A percentile compares a stretch with the other conserved stretches of the same genome.
These are phyloP conservation scores for Saccharomycopsis sp. DNA, from an alignment of 805 yeast genomes.

Conservation along the genomic window DNA sequence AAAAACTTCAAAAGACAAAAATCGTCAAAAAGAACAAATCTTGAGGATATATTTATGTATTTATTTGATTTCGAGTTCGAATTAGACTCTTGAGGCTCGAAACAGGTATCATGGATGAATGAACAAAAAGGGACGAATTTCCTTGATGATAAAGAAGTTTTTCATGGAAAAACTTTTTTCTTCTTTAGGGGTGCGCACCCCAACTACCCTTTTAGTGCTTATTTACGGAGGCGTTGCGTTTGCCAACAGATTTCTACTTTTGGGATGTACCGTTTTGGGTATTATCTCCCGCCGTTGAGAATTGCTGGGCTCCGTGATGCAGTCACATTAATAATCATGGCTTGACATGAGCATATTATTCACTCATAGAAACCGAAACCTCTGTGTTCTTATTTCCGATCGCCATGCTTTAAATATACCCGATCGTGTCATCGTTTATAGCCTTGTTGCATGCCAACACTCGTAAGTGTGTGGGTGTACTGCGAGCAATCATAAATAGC, in stretches of 20 bases:
- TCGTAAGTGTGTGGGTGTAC: too few relatives aligned
- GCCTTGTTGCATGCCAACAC: too few relatives aligned
- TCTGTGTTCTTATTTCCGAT: too few relatives aligned
- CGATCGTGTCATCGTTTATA: too few relatives aligned
- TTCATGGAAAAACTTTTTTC: background rate
- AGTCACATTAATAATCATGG: background rate
- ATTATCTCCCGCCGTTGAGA: background rate
- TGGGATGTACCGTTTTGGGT: background rate
- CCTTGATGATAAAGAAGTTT: constrained; percentile 1
- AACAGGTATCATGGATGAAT: background rate
- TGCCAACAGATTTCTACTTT: background rate
- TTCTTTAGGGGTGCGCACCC: background rate
- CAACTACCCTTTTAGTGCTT: background rate
- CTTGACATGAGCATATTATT: background rate
- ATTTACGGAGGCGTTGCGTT: background rate
- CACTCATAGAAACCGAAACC: background rate
- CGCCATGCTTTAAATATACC: too few relatives aligned
- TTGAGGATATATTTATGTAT: background rate
- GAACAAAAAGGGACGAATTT: background rate
- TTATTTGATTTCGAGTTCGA: background rate
- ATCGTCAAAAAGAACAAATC: background rate
- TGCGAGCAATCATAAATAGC: too few relatives aligned
- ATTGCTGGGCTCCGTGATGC: background rate
- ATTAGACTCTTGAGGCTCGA: background rate
- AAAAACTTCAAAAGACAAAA: background rate